phyloP scores from a whole-genome alignment of 768 basidiomycete genomes.

The Termitomyces bulborhizus region DNA sequence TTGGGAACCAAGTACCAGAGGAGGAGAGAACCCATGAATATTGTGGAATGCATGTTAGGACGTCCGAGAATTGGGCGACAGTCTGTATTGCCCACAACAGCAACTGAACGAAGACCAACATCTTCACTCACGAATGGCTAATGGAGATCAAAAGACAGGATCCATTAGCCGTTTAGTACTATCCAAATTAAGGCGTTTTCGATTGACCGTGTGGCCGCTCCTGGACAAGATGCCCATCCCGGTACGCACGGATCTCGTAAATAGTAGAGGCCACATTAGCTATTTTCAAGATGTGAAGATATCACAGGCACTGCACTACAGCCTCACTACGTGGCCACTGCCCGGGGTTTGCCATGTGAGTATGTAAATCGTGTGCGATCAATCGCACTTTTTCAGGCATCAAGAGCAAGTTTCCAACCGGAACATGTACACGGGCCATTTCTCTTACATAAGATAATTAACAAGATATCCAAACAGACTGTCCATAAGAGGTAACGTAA shows the following conservation, averaged over 20 bases:
- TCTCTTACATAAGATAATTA: neutral
- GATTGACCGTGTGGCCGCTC: neutral
- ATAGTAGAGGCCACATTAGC: neutral
- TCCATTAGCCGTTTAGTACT: neutral
- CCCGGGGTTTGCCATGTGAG: neutral
- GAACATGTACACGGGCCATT: neutral
- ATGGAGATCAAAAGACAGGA: neutral
- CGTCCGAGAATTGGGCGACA: slow-evolving; percentile 28
- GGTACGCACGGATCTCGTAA: neutral
- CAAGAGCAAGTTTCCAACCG: neutral
- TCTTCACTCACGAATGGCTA: neutral
- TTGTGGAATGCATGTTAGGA: slow-evolving; percentile 26
- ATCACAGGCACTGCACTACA: neutral
- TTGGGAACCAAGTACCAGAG: neutral
- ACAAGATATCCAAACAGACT: neutral
- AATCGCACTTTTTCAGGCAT: neutral
- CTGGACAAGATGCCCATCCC: neutral
- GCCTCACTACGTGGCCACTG: neutral
- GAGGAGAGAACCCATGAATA: slow-evolving; percentile 29
- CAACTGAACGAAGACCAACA: neutral
- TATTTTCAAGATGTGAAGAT: neutral
- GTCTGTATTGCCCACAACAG: neutral
- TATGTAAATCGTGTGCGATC: neutral
- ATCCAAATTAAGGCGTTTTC: neutral
- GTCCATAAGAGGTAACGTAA: neutral